A percentile compares a stretch with the other conserved stretches of the same genome.
Evolutionary conservation across 2,329 filamentous ascomycete species (phyloP).

Genomic region (Penicillium verrucosum): DNA sequence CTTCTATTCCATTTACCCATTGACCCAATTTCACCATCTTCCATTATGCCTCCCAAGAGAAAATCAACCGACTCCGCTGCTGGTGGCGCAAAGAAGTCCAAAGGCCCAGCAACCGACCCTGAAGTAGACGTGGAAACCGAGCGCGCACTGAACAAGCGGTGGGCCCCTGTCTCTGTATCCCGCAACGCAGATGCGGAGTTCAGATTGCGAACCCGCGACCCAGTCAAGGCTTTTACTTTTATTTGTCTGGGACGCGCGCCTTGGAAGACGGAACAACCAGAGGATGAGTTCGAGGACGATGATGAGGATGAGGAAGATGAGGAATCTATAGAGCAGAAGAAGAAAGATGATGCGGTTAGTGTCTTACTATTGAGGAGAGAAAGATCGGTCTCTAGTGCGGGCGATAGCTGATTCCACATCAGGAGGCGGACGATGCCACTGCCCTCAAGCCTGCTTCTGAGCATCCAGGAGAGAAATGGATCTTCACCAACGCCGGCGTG

Average conservation of each 20-base stretch:
- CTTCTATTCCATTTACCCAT: background rate
- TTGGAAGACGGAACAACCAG: background rate
- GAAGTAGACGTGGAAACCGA: background rate
- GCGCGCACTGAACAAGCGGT: background rate
- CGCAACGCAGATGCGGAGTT: background rate
- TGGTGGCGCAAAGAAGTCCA: background rate
- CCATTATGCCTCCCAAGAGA: background rate
- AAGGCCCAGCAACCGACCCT: background rate
- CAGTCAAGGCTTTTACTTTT: background rate
- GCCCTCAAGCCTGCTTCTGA: background rate
- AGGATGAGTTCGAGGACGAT: background rate
- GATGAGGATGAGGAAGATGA: background rate
- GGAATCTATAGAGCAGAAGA: background rate
- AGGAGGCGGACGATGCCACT: background rate
- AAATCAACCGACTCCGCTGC: background rate
- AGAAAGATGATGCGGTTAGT: background rate
- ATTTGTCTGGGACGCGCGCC: background rate
- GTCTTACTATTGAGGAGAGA: background rate
- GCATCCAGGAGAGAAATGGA: background rate
- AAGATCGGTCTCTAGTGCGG: background rate
- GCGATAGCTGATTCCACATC: background rate
- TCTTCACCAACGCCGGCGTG: background rate
- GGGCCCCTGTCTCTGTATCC: background rate
- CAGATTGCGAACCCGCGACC: background rate
- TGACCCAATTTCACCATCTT: background rate